Evolutionary conservation across 2,329 filamentous ascomycete genomes (phyloP).

Genomic region (Orbilia oligospora): DNA sequence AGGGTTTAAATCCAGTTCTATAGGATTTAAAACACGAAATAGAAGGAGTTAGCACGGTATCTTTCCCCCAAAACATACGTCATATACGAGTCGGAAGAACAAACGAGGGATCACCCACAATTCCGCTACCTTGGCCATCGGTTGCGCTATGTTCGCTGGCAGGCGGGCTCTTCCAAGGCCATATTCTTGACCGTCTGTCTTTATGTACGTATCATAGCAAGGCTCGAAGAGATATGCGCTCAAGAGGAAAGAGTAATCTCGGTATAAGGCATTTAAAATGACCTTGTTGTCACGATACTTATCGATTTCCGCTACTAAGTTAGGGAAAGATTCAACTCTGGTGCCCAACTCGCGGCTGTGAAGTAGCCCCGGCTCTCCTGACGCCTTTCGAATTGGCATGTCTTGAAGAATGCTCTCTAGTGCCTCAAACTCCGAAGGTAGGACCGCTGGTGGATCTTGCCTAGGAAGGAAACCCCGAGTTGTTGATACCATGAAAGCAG

Average conservation of each 20-base stretch:
- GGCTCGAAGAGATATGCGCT: constrained; percentile 93
- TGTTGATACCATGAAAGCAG: constrained; percentile 84
- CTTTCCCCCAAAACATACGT: background rate
- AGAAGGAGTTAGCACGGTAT: background rate
- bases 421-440: constrained; percentile 81
- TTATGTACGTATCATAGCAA: constrained; percentile 81
- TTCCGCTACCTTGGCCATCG: constrained; percentile 85
- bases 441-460: constrained; percentile 72
- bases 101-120: constrained; percentile 76
- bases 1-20: constrained; percentile 83
- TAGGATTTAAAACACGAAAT: background rate
- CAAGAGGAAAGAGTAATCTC: constrained; percentile 91
- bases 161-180: constrained; percentile 73
- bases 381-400: constrained; percentile 82
- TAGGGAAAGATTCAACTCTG: constrained; percentile 80
- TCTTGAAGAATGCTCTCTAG: constrained; percentile 80
- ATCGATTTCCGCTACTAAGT: constrained; percentile 81
- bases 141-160: constrained; percentile 81
- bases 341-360: constrained; percentile 81
- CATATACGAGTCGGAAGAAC: background rate
- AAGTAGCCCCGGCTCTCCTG: constrained; percentile 82
- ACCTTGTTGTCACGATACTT: constrained; percentile 80
- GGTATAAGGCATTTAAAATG: constrained; percentile 86
- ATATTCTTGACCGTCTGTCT: constrained; percentile 71
- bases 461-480: constrained; percentile 81